Evolutionary conservation across 345 rosid species (phyloP), one percentile per base, ranked within the genome.

Genomic region (Trapa incisa): DNA sequence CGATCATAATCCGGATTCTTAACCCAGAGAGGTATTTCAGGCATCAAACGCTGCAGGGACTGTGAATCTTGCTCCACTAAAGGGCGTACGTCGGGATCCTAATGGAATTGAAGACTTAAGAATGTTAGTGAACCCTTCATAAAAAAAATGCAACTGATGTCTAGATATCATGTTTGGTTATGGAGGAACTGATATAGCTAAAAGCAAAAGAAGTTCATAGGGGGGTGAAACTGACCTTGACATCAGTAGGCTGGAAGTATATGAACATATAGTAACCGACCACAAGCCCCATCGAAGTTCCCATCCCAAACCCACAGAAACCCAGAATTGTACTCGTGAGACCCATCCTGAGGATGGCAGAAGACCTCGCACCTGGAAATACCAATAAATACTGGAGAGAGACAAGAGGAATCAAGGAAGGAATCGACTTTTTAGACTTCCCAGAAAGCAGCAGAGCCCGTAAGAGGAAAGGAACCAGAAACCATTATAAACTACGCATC

Each of bases 1-100:
- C 99, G 96, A 77, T 94, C 96, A 68, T 79, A 85, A 75, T 94
- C 99, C 15, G 99, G 99, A 86, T 85, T 86, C 77, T 94, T 94
- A 65, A 91, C 96, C 99, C 96, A 91, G 14, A 80, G 66, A 14
- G 99, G 99, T 72, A 94, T 89, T 81, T 91, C 96, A 4, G 97
- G 86, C 17, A 89, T 83, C 83, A 89, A 68, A 52, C 86, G 85
- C 62, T 81, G 79, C 80, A 94, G 65, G 63, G 83, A 78, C 61
- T 79, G 77, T 2, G 91, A 69, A 65, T 91, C 97, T 72, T 80
- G 86, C 81, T 94, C 96, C 29, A 78, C 81, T 75, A 94, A 61
- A 54, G 97, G 90, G 61, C 83, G 84, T 62, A 89, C 73, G 77
- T 76, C 83, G 36, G 89, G 96, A 82, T 87, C 97, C 99, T 91